Conservation (phyloP, 1,284 basidiomycete species). For the Papiliotrema terrestris region DNA sequence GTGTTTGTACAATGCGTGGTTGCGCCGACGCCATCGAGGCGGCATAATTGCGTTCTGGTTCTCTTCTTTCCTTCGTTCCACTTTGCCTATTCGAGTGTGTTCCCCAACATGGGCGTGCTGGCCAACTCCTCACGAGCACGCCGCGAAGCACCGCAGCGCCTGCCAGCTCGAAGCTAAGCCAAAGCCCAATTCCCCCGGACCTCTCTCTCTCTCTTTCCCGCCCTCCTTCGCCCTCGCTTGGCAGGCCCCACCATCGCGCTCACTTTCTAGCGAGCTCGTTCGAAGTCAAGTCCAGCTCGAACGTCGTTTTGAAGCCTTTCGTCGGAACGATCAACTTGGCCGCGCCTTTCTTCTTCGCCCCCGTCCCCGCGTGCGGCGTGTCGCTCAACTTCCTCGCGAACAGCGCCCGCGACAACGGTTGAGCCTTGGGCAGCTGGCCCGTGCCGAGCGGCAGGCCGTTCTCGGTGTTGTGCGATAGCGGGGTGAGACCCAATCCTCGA, state of each 20-base stretch:
- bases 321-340: slow-evolving; percentile 44
- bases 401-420: slow-evolving; percentile 37
- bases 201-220: too few relatives aligned
- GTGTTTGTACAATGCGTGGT: not conserved
- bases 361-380: slow-evolving; percentile 22
- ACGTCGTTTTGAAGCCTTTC: slow-evolving; percentile 42
- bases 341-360: slow-evolving; percentile 21
- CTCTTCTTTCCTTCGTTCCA: not conserved
- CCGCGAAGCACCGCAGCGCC: too few relatives aligned
- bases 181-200: too few relatives aligned
- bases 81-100: too few relatives aligned
- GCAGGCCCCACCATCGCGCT: too few relatives aligned
- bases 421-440: slow-evolving; percentile 30
- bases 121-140: too few relatives aligned
- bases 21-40: too few relatives aligned
- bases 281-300: slow-evolving; percentile 39
- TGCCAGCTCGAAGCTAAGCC: too few relatives aligned
- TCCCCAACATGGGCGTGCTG: too few relatives aligned
- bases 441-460: not conserved
- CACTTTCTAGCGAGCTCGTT: slow-evolving; percentile 36
- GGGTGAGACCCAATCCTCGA: slow-evolving; percentile 17
- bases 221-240: not conserved
- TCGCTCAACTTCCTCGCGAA: slow-evolving; percentile 32
- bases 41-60: not conserved
- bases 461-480: not conserved